Conservation (phyloP, 257 asterid genomes). For the Voacanga thouarsii region DNA sequence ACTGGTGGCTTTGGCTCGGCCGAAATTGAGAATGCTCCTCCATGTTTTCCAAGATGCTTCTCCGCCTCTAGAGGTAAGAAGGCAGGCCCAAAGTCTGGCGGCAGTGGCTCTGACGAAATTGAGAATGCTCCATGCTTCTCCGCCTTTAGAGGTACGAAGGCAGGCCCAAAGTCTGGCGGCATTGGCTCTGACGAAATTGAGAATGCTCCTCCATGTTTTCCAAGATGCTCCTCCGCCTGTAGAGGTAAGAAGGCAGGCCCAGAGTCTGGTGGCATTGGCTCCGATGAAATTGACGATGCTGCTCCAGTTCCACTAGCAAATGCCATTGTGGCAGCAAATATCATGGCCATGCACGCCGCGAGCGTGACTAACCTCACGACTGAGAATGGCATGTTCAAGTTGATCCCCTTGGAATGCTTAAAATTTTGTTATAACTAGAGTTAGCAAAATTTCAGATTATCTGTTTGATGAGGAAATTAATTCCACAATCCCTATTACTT, state of each 20-base stretch:
- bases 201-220: too few species aligned
- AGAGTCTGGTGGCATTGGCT: slow-evolving; percentile 5
- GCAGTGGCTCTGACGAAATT: slow-evolving; percentile 9
- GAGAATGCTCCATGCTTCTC: neutral
- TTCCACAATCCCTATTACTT: neutral
- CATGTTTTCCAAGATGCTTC: neutral
- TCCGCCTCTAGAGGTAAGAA: neutral
- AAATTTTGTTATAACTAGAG: neutral
- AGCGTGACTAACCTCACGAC: slow-evolving; percentile 20
- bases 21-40: slow-evolving; percentile 4
- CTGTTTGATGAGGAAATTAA: neutral
- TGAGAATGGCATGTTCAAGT: slow-evolving; percentile 6
- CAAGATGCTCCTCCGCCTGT: neutral
- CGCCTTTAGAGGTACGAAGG: neutral
- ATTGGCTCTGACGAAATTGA: too few species aligned
- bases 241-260: neutral
- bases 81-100: neutral
- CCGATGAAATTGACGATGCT: slow-evolving; percentile 10
- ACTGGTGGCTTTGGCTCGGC: slow-evolving; percentile 3
- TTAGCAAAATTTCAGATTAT: neutral
- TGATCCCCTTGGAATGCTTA: neutral
- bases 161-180: neutral
- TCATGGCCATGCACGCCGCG: slow-evolving; percentile 6
- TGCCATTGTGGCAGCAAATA: slow-evolving; percentile 2
- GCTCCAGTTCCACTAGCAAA: slow-evolving; percentile 1